These are phyloP conservation scores for Trichoderma erinaceum DNA, from an alignment of 495 filamentous ascomycete genomes.

Conservation along the genomic window DNA sequence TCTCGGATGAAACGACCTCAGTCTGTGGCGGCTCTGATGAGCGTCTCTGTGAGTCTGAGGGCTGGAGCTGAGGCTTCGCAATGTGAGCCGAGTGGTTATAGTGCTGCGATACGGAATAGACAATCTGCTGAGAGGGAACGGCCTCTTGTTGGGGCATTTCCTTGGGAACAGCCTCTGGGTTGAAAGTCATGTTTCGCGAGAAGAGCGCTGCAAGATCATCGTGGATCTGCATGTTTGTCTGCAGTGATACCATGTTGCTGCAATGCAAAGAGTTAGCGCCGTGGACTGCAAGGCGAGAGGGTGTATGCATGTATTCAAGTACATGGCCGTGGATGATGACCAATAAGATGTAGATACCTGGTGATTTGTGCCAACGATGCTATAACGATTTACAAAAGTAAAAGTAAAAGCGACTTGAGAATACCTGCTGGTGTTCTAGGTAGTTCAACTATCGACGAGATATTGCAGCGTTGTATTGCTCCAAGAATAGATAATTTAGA, in stretches of 20 bases:
- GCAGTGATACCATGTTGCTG: constrained; percentile 29
- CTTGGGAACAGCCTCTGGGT: constrained; percentile 30
- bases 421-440: not conserved
- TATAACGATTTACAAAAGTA: not conserved
- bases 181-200: constrained; percentile 55
- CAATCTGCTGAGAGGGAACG: constrained; percentile 30
- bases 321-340: not conserved
- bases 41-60: constrained; percentile 31
- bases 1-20: constrained; percentile 39
- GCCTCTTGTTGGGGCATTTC: constrained; percentile 16
- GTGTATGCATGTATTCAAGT: constrained; percentile 3
- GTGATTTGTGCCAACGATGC: not conserved
- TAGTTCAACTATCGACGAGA: not conserved
- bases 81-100: constrained; percentile 67
- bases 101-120: constrained; percentile 67
- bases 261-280: not conserved
- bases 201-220: constrained; percentile 67
- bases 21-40: constrained; percentile 44
- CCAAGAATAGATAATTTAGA: not conserved
- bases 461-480: not conserved
- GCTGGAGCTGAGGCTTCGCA: constrained; percentile 22
- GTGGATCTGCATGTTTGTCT: constrained; percentile 44
- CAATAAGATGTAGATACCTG: not conserved
- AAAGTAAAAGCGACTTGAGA: not conserved
- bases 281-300: not conserved